Evolutionary conservation across 371 early-diverging fungal species (phyloP).

Genomic region (Aphelidium insulamus): DNA sequence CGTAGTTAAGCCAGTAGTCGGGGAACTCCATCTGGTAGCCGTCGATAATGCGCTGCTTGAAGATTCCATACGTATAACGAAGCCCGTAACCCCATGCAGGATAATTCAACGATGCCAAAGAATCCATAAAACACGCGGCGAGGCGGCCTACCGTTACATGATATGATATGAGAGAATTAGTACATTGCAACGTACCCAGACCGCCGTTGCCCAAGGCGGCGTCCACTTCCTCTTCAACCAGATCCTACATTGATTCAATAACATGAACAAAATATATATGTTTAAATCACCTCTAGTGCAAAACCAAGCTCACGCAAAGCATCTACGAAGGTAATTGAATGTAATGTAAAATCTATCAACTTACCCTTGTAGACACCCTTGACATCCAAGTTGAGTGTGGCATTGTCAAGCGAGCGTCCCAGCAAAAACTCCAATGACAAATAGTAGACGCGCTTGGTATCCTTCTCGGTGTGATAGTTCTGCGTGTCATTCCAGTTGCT

Average conservation of each 20-base stretch:
- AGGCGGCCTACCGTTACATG: conserved; percentile 25
- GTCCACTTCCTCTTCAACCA: conserved; percentile 65
- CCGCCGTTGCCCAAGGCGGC: conserved; percentile 89
- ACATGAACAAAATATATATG: neutral
- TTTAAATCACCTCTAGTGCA: neutral
- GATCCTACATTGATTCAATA: conserved; percentile 68
- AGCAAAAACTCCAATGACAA: conserved; percentile 80
- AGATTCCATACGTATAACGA: conserved; percentile 83
- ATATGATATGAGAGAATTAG: conserved; percentile 1
- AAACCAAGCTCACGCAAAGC: neutral
- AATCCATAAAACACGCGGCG: conserved; percentile 78
- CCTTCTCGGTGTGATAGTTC: conserved; percentile 30
- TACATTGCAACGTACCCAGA: no score
- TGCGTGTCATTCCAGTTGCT: conserved; percentile 72
- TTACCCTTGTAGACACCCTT: conserved; percentile 36
- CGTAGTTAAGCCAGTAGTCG: conserved; percentile 67
- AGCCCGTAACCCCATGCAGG: conserved; percentile 75
- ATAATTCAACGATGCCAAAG: conserved; percentile 61
- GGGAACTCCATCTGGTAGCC: conserved; percentile 77
- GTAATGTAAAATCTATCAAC: conserved; percentile 3
- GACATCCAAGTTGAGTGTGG: conserved; percentile 50
- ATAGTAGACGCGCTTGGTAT: conserved; percentile 79
- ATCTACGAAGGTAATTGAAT: neutral
- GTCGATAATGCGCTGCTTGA: conserved; percentile 73
- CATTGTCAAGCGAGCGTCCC: conserved; percentile 83